Percentiles rank a stretch among this genome's conserved stretches.
Evolutionary conservation across 257 asterid species (phyloP).

Genomic region (Nemophila menziesii): DNA sequence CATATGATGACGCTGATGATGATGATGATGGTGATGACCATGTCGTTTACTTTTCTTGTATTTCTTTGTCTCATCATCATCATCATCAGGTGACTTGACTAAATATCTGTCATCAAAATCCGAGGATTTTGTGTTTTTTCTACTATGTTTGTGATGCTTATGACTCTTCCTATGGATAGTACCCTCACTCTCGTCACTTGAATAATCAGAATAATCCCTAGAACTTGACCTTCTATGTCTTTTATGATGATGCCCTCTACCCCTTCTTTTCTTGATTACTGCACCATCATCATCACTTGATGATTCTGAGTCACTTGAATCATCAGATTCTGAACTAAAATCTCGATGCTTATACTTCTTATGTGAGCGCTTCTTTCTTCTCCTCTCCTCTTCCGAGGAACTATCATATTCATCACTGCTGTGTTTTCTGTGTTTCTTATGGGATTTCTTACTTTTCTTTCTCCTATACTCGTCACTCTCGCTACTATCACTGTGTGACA

Average conservation of each 20-base stretch:
- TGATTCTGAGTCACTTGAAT: slow-evolving; percentile 26
- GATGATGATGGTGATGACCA: slow-evolving; percentile 22
- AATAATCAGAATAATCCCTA: slow-evolving; percentile 27
- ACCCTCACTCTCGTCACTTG: slow-evolving; percentile 30
- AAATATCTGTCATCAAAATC: slow-evolving; percentile 43
- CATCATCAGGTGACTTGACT: slow-evolving; percentile 31
- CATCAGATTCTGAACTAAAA: slow-evolving; percentile 23
- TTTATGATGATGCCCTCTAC: slow-evolving; percentile 24
- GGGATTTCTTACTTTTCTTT: slow-evolving; percentile 37
- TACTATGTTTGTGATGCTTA: slow-evolving; percentile 30
- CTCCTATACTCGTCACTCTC: slow-evolving; percentile 30
- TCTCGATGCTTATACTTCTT: slow-evolving; percentile 31
- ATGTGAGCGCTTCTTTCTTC: slow-evolving; percentile 37
- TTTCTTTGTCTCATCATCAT: slow-evolving; percentile 24
- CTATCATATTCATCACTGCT: slow-evolving; percentile 35
- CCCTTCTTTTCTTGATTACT: slow-evolving; percentile 26
- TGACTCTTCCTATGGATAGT: slow-evolving; percentile 18
- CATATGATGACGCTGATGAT: too few relatives aligned
- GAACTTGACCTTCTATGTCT: slow-evolving; percentile 23
- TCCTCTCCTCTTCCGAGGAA: slow-evolving; percentile 34
- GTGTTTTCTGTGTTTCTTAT: slow-evolving; percentile 49
- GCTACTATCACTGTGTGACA: slow-evolving; percentile 31
- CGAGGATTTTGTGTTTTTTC: slow-evolving; percentile 20
- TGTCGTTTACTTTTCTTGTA: slow-evolving; percentile 18
- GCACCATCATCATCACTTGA: slow-evolving; percentile 26